A percentile compares a stretch with the other conserved stretches of the same genome.
These are phyloP conservation scores for Alloteropsis semialata DNA, from an alignment of 176 grass and related monocot genomes.

Conservation along the genomic window DNA sequence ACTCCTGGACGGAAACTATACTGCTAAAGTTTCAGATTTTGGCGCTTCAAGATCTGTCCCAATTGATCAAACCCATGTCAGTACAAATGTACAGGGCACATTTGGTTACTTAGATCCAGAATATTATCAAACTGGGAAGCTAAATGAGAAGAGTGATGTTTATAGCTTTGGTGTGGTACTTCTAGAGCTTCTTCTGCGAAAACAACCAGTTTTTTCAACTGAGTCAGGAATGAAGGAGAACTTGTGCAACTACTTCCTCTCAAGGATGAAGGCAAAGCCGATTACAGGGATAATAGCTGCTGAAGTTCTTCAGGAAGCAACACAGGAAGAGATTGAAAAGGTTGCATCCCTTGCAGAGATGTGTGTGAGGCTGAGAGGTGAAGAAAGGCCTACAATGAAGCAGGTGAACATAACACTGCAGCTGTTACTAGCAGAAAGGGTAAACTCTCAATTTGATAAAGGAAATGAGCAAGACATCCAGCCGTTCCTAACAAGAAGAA, in stretches of 20 bases:
- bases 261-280: background rate
- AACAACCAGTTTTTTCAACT: background rate
- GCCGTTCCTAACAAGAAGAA: background rate
- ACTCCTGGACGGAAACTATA: background rate
- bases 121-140: background rate
- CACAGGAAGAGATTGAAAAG: background rate
- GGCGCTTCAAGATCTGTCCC: background rate
- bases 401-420: background rate
- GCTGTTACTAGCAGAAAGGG: background rate
- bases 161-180: background rate
- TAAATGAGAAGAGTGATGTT: background rate
- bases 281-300: background rate
- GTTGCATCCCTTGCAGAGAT: background rate
- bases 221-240: background rate
- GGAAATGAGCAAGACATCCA: background rate
- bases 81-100: background rate
- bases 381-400: background rate
- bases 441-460: background rate
- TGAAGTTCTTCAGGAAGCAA: background rate
- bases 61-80: background rate
- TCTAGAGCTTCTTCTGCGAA: background rate
- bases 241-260: background rate
- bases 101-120: slow-evolving; percentile 7
- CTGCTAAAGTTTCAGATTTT: background rate
- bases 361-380: background rate